Base-by-base conservation (phyloP, 2,329 filamentous ascomycete genomes). In the Penicillium sp. region DNA sequence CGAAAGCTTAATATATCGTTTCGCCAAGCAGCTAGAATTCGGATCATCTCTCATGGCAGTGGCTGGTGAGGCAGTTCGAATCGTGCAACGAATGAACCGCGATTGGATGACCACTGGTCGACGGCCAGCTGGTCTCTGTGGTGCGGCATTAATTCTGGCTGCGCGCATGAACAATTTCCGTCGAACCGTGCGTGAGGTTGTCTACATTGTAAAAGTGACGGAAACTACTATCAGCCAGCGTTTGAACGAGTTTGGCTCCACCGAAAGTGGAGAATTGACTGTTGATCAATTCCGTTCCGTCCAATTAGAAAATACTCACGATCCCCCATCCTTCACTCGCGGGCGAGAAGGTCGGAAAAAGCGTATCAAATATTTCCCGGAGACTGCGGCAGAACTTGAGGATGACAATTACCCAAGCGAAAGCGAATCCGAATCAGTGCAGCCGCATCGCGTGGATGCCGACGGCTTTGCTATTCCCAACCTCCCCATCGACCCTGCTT, bases 131-230 rank as follows among this genome's bases (percentile, higher is more conserved):
- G 94, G 94, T 61, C 87, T 97, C 51, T 97, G 92, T 71, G 94
- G 94, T 58, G 94, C 94, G 11, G 96, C 92, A 62, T 82, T 99
- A 44, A 89, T 99, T 57, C 87, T 99, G 71, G 94, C 94, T 7
- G 93, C 94, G 8, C 89, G 94, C 48, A 97, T 97, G 88, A 96
- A 97, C 81, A 97, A 97, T 73, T 99, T 95, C 70, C 88, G 93
- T 41, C 87, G 94, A 16, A 96, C 91, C 0, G 86, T 96, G 11
- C 85, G 91, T 29, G 94, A 99, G 74, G 89, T 99, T 8, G 93
- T 97, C n/a, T 97, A 96, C 70, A 90, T 97, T 35, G 93, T 97
- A 70, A 97, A 97, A 70, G 92, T 97, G 47, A 95, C 92, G 39
- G 95, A 95, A 61, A 84, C 91, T 57, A 99, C 94, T 7, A 91